Conservation (phyloP, 2,329 filamentous ascomycete species). For the Fusarium ambrosium region DNA sequence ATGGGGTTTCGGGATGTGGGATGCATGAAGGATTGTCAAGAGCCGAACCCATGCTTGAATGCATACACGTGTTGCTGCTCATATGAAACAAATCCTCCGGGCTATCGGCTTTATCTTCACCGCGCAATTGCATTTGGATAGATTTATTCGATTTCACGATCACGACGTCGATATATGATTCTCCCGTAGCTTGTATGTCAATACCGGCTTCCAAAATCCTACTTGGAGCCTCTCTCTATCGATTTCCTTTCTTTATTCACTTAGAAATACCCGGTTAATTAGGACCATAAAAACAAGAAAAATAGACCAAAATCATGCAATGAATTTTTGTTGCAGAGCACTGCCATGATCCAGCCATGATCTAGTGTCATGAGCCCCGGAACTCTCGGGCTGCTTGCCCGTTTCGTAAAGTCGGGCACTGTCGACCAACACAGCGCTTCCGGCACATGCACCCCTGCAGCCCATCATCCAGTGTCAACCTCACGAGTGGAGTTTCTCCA, state of each 20-base stretch:
- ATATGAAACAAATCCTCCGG: neutral
- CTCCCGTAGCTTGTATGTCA: neutral
- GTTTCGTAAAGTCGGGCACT: neutral
- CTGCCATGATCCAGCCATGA: neutral
- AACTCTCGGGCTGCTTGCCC: neutral
- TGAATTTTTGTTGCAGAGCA: neutral
- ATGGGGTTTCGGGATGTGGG: neutral
- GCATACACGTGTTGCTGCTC: neutral
- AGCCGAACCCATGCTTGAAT: neutral
- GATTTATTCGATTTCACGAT: neutral
- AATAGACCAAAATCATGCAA: neutral
- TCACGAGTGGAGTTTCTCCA: neutral
- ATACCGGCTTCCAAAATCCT: neutral
- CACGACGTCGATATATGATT: neutral
- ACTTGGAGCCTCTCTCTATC: neutral
- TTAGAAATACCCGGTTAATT: neutral
- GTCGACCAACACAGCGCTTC: neutral
- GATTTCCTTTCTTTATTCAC: neutral
- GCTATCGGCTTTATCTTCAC: neutral
- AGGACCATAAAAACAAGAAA: neutral
- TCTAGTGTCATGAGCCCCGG: neutral
- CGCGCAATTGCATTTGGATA: neutral
- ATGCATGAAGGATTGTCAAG: neutral
- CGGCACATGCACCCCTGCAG: neutral
- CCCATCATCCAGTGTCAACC: neutral